phyloP scores from a whole-genome alignment of 306 rosid genomes.

The Sechiopsis laciniata region DNA sequence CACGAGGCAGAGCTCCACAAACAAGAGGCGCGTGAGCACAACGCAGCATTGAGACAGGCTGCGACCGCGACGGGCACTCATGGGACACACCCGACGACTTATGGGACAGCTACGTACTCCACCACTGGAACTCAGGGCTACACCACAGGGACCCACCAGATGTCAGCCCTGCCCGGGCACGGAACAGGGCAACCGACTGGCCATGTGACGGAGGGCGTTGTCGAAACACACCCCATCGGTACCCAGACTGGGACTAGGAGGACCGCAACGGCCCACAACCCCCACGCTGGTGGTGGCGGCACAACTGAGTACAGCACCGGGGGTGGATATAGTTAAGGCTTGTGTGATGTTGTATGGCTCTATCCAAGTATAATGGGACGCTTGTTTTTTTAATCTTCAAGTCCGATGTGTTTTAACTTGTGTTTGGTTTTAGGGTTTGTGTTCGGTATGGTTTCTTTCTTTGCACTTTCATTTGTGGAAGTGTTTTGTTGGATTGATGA shows the following conservation, averaged over 20 bases:
- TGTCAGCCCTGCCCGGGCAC: too few species aligned
- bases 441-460: too few species aligned
- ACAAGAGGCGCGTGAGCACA: conserved; percentile 37
- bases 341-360: neutral
- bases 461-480: too few species aligned
- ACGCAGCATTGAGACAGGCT: conserved; percentile 29
- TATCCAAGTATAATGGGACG: neutral
- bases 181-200: conserved; percentile 27
- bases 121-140: conserved; percentile 33
- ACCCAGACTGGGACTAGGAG: conserved; percentile 25
- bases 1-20: conserved; percentile 49
- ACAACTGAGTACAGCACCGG: conserved; percentile 21
- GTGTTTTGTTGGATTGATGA: too few species aligned
- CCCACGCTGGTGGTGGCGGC: conserved; percentile 22
- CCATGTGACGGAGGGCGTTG: conserved; percentile 30
- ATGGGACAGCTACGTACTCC: conserved; percentile 27
- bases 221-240: conserved; percentile 33
- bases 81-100: conserved; percentile 15
- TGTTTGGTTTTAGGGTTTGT: neutral
- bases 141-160: conserved; percentile 19
- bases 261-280: conserved; percentile 26
- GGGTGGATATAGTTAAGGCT: conserved; percentile 24
- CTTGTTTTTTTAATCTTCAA: neutral
- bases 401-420: neutral
- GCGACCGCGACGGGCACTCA: neutral